Percentiles rank a stretch among this genome's conserved stretches.
These are phyloP conservation scores for Calonectria montana DNA, from an alignment of 2,329 filamentous ascomycete genomes.

Conservation along the genomic window DNA sequence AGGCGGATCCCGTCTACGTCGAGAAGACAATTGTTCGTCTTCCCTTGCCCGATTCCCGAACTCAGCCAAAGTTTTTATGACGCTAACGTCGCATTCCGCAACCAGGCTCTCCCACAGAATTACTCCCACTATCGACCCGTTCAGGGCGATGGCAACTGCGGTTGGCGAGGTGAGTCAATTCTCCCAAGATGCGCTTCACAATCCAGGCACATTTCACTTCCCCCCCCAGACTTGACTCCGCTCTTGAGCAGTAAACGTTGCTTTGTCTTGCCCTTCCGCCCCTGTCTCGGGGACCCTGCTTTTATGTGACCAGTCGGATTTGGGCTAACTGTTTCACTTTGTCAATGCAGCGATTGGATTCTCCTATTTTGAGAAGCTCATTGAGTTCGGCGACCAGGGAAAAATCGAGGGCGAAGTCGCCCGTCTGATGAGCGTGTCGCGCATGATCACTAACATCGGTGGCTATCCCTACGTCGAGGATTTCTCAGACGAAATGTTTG, in stretches of 20 bases:
- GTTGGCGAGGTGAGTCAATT: constrained; percentile 87
- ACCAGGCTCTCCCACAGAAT: constrained; percentile 80
- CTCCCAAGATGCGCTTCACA: constrained; percentile 12
- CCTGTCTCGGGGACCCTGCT: constrained; percentile 31
- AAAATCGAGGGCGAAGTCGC: constrained; percentile 77
- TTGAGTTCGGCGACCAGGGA: constrained; percentile 72
- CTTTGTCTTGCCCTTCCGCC: constrained; percentile 24
- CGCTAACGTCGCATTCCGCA: constrained; percentile 26
- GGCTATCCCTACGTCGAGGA: constrained; percentile 81
- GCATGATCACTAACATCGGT: constrained; percentile 76
- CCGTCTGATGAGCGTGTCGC: constrained; percentile 78
- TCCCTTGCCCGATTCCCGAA: constrained; percentile 12
- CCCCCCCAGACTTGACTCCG: constrained; percentile 12
- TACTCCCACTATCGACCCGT: constrained; percentile 91
- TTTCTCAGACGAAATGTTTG: constrained; percentile 81
- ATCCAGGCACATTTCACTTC: constrained; percentile 18
- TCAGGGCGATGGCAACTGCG: constrained; percentile 94
- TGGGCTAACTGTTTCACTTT: constrained; percentile 17
- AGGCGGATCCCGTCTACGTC: constrained; percentile 85
- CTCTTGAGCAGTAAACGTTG: constrained; percentile 23
- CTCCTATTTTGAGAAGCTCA: constrained; percentile 89
- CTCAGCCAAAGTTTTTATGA: not conserved
- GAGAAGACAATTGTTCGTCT: constrained; percentile 84
- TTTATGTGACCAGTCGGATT: constrained; percentile 16
- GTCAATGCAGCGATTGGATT: constrained; percentile 81